Base-by-base conservation (phyloP, 345 rosid genomes). In the Hibiscus trionum region DNA sequence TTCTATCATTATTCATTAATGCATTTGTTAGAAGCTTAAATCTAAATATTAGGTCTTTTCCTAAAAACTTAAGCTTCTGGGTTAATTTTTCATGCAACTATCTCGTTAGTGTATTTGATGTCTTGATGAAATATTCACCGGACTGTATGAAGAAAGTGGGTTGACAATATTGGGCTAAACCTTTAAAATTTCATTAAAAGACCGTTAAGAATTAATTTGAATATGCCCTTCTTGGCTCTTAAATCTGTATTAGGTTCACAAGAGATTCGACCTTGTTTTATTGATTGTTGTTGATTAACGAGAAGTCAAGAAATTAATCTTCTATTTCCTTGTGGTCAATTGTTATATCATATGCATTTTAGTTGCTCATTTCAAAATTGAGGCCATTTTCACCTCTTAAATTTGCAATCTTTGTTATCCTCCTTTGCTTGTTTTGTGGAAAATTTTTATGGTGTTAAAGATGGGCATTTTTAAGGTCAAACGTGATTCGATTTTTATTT, bases 151-250 rank as follows among this genome's bases (percentile, higher is more conserved):
- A 42, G 53, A 21, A 27, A 49, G 59, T 29, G 57, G 26, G 42
- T n/a, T 26, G 7, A 52, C 71, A 16, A 27, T 47, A 68, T 68
- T 68, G 50, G 58, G 59, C 71, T 68, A 50, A 49, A 66, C 26
- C 57, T 26, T 47, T 66, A 66, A 42, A 26, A 39, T 49, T 26
- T 12, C 70, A 49, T 16, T 27, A 1, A 47, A 66, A 66, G 19
- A 57, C 7, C 4, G 9, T 65, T 65, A 15, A 24, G 24, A n/a
- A 9, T 37, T 47, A 17, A 63, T 39, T 63, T 39, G 49, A 63
- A 27, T 49, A 15, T 27, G 16, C 26, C 11, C 71, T 49, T 49
- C 58, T 27, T 68, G 44, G 1, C 4, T 50, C 59, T 49, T 10
- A 26, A 50, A 49, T 49, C 42, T 50, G 39, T 68, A 27, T 68